Base-by-base conservation (phyloP, 345 rosid genomes). In the Populus simonii region DNA sequence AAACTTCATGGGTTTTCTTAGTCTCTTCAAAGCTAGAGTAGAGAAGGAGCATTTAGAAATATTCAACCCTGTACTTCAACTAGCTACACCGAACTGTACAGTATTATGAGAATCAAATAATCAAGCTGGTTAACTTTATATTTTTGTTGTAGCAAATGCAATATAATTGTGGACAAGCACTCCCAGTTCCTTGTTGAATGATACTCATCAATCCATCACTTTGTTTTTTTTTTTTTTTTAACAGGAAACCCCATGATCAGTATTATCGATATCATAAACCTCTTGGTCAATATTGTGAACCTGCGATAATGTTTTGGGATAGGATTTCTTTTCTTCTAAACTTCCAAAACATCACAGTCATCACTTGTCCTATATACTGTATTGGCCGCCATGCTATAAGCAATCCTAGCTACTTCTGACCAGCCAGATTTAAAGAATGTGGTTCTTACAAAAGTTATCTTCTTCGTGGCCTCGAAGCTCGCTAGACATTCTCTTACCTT, bases 1-100 rank as follows among this genome's bases (percentile, higher is more conserved):
- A 79, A 78, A 59, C 77, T 72, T 51, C 72, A 79, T 63, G 81
- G 71, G 2, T 66, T 36, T 33, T 47, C n/a, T 7, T 53, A 53
- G 59, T 53, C 59, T 53, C 23, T 20, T 53, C 57, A 51, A 6
- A 51, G 22, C 57, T 51, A 6, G 57, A 51, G 1, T 51, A 17
- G 7, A 49, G 1, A 49, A 7, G 61, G 22, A 9, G 23, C 13
- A 43, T 38, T 29, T 66, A 36, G 71, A 73, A 73, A 65, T 11
- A 63, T 35, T 31, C 25, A 51, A 23, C 41, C 62, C 57, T 67
- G 80, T 73, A 77, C 8, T 73, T 76, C 70, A 53, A 74, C 45
- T 67, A 1, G 23, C 45, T 67, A 1, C 67, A 41, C 53, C 1
- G 18, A 17, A 53, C 59, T 53, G 59, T 15, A 16, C 35, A 31